These are phyloP conservation scores for Rhizopogon sp. DNA, from an alignment of 768 basidiomycete genomes.

Conservation along the genomic window DNA sequence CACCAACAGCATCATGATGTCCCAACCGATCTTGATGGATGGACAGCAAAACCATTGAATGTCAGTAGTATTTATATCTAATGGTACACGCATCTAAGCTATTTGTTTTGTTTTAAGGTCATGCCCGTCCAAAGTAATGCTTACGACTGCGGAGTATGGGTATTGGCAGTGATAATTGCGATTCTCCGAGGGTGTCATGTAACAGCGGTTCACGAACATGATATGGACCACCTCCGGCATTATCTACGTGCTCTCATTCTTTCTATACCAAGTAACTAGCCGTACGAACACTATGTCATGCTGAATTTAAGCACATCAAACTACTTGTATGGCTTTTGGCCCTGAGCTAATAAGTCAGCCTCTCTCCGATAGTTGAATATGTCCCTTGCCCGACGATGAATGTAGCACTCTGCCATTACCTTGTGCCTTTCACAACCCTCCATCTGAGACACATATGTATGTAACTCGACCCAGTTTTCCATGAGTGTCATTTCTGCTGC, in stretches of 20 bases:
- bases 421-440: background rate
- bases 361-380: background rate
- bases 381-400: background rate
- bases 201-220: conserved; percentile 8
- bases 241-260: conserved; percentile 4
- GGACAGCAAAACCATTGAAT: conserved; percentile 1
- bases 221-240: conserved; percentile 9
- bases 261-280: background rate
- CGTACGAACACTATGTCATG: background rate
- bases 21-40: background rate
- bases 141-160: conserved; percentile 22
- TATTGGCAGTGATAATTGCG: conserved; percentile 15
- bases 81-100: background rate
- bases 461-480: background rate
- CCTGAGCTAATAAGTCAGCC: background rate
- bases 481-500: background rate
- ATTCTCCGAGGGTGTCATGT: conserved; percentile 10
- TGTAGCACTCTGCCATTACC: background rate
- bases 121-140: conserved; percentile 11
- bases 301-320: background rate
- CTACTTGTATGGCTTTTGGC: background rate
- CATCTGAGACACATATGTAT: background rate
- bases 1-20: background rate
- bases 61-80: background rate
- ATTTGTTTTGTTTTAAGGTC: background rate